A percentile compares a stretch with the other conserved stretches of the same genome.
phyloP scores from a whole-genome alignment of 768 basidiomycete species.

The Boletus eberwhitei region DNA sequence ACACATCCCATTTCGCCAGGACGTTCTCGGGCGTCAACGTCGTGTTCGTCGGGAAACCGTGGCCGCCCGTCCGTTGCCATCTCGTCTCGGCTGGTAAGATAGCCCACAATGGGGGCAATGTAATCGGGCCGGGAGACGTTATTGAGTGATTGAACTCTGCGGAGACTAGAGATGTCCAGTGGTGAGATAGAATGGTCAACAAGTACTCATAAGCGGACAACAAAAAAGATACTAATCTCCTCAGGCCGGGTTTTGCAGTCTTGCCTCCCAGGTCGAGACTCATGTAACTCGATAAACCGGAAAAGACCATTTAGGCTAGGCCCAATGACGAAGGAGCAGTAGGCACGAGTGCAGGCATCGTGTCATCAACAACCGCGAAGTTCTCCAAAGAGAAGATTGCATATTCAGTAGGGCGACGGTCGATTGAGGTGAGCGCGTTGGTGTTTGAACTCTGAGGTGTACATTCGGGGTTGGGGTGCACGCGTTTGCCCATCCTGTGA shows the following conservation, averaged over 20 bases:
- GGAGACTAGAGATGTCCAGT: too few species aligned
- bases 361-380: slow-evolving; percentile 54
- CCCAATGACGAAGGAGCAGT: slow-evolving; percentile 26
- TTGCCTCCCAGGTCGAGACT: slow-evolving; percentile 75
- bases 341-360: slow-evolving; percentile 40
- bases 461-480: too few species aligned
- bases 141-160: not conserved
- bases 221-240: too few species aligned
- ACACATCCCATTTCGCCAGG: slow-evolving; percentile 70
- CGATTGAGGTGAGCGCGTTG: too few species aligned
- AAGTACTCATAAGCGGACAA: too few species aligned
- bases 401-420: slow-evolving; percentile 53
- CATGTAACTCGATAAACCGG: slow-evolving; percentile 79
- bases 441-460: too few species aligned
- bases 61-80: slow-evolving; percentile 89
- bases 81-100: slow-evolving; percentile 83
- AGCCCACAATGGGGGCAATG: slow-evolving; percentile 91
- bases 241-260: slow-evolving; percentile 57
- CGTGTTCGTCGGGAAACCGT: slow-evolving; percentile 80
- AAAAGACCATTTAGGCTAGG: slow-evolving; percentile 60
- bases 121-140: slow-evolving; percentile 64
- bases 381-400: slow-evolving; percentile 67
- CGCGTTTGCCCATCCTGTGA: too few species aligned
- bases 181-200: too few species aligned
- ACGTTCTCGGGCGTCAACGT: slow-evolving; percentile 79